Percentiles rank a stretch among this genome's conserved stretches.
Conservation (phyloP, 192 early-diverging fungal species). For the Phlyctochytrium planicorne region DNA sequence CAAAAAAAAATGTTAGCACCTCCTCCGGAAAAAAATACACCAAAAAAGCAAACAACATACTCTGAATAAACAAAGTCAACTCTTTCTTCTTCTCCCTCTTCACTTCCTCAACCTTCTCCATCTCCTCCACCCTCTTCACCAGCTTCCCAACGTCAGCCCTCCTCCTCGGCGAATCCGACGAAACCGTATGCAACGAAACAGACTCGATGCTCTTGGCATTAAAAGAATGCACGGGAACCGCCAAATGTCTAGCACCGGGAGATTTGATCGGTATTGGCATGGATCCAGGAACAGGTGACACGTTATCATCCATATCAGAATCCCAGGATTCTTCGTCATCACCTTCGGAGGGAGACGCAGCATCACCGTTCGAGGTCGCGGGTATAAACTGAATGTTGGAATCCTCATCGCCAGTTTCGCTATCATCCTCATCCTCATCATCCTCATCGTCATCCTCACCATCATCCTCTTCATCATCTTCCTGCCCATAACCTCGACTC, state of each 20-base stretch:
- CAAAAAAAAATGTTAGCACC: conserved; percentile 53
- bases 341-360: no score
- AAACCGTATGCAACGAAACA: neutral
- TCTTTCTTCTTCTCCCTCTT: conserved; percentile 14
- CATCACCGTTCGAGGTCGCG: neutral
- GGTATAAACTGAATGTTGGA: no score
- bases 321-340: no score
- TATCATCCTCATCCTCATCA: conserved; percentile 27
- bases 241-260: no score
- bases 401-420: conserved; percentile 30
- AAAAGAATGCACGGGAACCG: neutral
- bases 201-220: neutral
- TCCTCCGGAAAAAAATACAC: conserved; percentile 17
- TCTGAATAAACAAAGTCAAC: conserved; percentile 49
- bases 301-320: no score
- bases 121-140: conserved; percentile 29
- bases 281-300: no score
- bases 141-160: conserved; percentile 35
- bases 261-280: no score
- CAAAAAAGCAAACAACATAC: conserved; percentile 13
- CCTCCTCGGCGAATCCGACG: conserved; percentile 22
- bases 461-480: conserved; percentile 19
- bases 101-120: conserved; percentile 24
- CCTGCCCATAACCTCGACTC: neutral
- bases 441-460: conserved; percentile 23